Percentiles rank a stretch among this genome's conserved stretches.
Conservation (phyloP, 2,329 filamentous ascomycete genomes). For the Nigrospora oryzae region DNA sequence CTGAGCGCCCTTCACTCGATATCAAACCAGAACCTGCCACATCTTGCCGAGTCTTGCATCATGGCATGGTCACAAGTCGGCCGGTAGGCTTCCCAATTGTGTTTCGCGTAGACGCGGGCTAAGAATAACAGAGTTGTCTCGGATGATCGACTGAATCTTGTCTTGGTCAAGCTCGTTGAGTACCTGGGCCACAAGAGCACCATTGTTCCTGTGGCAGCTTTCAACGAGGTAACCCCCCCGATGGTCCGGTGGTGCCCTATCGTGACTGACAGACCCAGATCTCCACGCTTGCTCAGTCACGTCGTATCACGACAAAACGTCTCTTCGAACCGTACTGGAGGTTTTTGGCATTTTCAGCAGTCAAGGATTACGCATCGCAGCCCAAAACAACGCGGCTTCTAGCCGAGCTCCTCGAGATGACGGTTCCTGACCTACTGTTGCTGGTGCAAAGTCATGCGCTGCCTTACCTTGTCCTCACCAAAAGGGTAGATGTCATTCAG, state of each 20-base stretch:
- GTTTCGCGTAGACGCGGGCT: not conserved
- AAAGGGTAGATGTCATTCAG: conserved; percentile 68
- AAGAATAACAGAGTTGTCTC: conserved; percentile 48
- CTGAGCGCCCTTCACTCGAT: conserved; percentile 65
- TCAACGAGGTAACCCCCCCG: conserved; percentile 56
- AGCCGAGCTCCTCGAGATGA: conserved; percentile 72
- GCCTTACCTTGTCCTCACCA: conserved; percentile 76
- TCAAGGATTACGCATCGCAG: conserved; percentile 70
- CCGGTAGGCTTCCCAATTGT: conserved; percentile 30
- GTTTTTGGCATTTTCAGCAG: conserved; percentile 70
- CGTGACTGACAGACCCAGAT: conserved; percentile 28
- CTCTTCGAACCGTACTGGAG: conserved; percentile 86
- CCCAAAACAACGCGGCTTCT: conserved; percentile 78
- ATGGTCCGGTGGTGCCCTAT: not conserved
- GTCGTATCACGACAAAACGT: conserved; percentile 52
- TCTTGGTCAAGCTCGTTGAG: conserved; percentile 74
- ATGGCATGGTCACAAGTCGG: conserved; percentile 82
- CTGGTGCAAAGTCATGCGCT: conserved; percentile 74
- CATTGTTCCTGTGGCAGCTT: conserved; percentile 72
- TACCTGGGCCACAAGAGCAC: conserved; percentile 79
- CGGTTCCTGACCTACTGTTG: conserved; percentile 64
- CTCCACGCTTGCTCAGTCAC: conserved; percentile 59
- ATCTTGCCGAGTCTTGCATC: conserved; percentile 75
- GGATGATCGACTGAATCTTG: conserved; percentile 79
- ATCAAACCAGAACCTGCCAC: conserved; percentile 58